These are phyloP conservation scores for Metarhizium robertsii DNA, from an alignment of 2,329 filamentous ascomycete genomes.

Conservation along the genomic window DNA sequence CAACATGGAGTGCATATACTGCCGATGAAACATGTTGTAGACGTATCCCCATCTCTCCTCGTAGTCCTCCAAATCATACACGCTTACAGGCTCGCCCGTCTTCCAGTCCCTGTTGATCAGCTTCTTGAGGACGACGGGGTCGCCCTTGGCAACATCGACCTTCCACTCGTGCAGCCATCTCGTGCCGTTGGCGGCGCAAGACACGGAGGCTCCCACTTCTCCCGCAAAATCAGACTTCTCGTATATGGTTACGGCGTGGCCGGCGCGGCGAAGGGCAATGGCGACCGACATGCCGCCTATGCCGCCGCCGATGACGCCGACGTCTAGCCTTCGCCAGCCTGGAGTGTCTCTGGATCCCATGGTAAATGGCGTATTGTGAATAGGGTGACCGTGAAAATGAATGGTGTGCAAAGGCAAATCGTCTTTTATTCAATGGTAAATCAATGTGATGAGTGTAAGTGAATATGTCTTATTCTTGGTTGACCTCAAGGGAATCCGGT, in stretches of 20 bases:
- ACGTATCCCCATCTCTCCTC: conserved; percentile 54
- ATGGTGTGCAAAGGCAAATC: background rate
- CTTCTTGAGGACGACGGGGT: conserved; percentile 55
- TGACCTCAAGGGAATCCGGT: background rate
- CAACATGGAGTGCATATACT: conserved; percentile 60
- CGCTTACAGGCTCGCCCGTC: conserved; percentile 55
- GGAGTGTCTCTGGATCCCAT: conserved; percentile 16
- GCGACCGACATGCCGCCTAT: conserved; percentile 38
- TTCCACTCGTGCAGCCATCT: conserved; percentile 61
- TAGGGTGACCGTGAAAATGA: background rate
- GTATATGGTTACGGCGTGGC: conserved; percentile 49
- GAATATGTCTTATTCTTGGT: background rate
- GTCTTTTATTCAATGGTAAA: background rate
- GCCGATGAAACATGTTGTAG: conserved; percentile 62
- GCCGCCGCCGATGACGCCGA: conserved; percentile 36
- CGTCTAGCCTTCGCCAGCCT: conserved; percentile 35
- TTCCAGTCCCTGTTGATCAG: conserved; percentile 64
- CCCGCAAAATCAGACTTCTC: conserved; percentile 57
- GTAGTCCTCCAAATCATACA: conserved; percentile 56
- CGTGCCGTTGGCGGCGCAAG: conserved; percentile 61
- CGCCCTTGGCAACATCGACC: conserved; percentile 53
- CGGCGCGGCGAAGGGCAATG: conserved; percentile 36
- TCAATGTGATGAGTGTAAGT: background rate
- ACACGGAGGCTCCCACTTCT: conserved; percentile 59
- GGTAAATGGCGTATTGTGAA: background rate